These are phyloP conservation scores for Solanum sparsipilum DNA, from an alignment of 257 asterid species.

Conservation along the genomic window DNA sequence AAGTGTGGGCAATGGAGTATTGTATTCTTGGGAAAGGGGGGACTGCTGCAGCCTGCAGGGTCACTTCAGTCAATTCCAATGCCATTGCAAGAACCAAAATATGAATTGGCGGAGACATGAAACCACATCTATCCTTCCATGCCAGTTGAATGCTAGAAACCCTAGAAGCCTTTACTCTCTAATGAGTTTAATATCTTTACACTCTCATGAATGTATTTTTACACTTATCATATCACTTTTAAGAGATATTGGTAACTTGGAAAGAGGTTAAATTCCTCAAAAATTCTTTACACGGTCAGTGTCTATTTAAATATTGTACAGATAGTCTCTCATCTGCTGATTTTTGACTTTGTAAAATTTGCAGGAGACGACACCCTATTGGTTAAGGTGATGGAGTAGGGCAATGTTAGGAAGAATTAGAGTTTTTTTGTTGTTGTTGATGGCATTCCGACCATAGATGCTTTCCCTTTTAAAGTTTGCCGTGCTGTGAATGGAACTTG, in stretches of 20 bases:
- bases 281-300: neutral
- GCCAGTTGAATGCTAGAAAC: neutral
- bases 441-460: slow-evolving; percentile 13
- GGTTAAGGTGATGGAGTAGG: slow-evolving; percentile 37
- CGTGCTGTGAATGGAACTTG: neutral
- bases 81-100: neutral
- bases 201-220: neutral
- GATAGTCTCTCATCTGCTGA: neutral
- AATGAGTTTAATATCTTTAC: neutral
- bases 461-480: slow-evolving; percentile 4
- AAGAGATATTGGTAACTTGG: neutral
- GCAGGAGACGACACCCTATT: slow-evolving; percentile 83
- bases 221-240: neutral
- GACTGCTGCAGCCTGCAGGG: neutral
- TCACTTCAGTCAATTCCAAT: neutral
- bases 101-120: neutral
- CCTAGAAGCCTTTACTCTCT: neutral
- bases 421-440: slow-evolving; percentile 24
- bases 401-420: slow-evolving; percentile 20
- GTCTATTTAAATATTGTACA: neutral
- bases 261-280: neutral
- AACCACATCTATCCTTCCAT: neutral
- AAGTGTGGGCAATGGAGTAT: neutral
- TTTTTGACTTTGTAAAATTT: slow-evolving; percentile 6
- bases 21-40: neutral